These are phyloP conservation scores for Zygosaccharomyces kombuchaensis DNA, from an alignment of 805 yeast genomes.

Conservation along the genomic window DNA sequence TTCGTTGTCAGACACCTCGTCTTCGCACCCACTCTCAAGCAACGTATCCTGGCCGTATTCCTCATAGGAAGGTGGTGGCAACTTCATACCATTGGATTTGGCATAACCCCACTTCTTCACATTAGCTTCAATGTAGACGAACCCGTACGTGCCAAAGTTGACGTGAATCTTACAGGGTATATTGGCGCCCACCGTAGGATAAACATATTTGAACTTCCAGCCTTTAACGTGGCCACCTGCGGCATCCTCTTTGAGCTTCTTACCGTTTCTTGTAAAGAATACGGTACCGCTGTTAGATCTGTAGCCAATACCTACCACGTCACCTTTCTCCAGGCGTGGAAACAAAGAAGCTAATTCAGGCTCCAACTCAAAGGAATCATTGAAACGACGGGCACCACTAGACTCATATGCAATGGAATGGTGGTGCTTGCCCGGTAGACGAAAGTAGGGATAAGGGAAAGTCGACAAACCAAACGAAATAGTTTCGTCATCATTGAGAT, in stretches of 20 bases:
- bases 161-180: conserved; percentile 81
- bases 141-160: conserved; percentile 85
- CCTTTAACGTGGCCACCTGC: conserved; percentile 76
- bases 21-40: conserved; percentile 57
- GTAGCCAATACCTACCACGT: conserved; percentile 90
- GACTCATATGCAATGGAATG: conserved; percentile 87
- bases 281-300: conserved; percentile 77
- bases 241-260: conserved; percentile 74
- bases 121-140: conserved; percentile 85
- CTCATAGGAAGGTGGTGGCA: conserved; percentile 93
- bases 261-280: conserved; percentile 93
- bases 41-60: conserved; percentile 73
- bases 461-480: conserved; percentile 79
- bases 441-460: conserved; percentile 87
- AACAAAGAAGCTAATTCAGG: conserved; percentile 46
- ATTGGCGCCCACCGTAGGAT: conserved; percentile 86
- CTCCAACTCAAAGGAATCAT: conserved; percentile 61
- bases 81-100: conserved; percentile 79
- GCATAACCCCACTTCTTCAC: conserved; percentile 96
- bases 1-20: conserved; percentile 40
- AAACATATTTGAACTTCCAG: conserved; percentile 64
- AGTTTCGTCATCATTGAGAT: conserved; percentile 37
- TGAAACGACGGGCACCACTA: conserved; percentile 70
- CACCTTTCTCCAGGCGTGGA: conserved; percentile 71
- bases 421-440: conserved; percentile 88